phyloP scores from a whole-genome alignment of 345 rosid species.

The Corchorus olitorius region DNA sequence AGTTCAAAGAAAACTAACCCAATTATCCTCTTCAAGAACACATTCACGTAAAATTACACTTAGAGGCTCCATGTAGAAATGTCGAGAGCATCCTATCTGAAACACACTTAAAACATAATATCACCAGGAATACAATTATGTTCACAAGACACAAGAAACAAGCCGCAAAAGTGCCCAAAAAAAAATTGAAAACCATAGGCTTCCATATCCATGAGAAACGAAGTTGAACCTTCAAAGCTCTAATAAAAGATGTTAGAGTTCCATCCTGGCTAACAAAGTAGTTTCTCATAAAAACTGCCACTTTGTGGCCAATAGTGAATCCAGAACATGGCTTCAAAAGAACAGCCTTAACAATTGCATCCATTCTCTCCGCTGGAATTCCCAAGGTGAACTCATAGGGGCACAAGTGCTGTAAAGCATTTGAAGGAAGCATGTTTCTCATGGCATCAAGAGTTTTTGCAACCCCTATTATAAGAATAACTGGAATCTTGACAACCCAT shows the following conservation, averaged over 20 bases:
- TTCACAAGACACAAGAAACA: slow-evolving; percentile 14
- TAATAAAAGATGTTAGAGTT: slow-evolving; percentile 76
- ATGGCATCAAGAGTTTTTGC: slow-evolving; percentile 81
- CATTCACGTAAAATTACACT: slow-evolving; percentile 60
- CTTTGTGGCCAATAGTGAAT: slow-evolving; percentile 71
- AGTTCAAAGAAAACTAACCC: slow-evolving; percentile 44
- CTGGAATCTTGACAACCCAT: slow-evolving; percentile 85
- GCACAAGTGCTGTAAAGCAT: slow-evolving; percentile 60
- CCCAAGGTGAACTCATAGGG: slow-evolving; percentile 73
- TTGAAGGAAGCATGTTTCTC: slow-evolving; percentile 60
- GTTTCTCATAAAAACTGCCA: slow-evolving; percentile 72
- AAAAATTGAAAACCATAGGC: neutral
- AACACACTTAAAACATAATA: slow-evolving; percentile 26
- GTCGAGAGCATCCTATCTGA: slow-evolving; percentile 90
- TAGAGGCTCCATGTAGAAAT: slow-evolving; percentile 71
- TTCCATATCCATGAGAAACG: slow-evolving; percentile 10
- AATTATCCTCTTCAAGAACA: slow-evolving; percentile 45
- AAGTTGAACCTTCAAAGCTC: slow-evolving; percentile 85
- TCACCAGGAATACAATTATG: slow-evolving; percentile 13
- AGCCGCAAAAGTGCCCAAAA: neutral
- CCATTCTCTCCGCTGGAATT: slow-evolving; percentile 81
- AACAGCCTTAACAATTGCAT: slow-evolving; percentile 78
- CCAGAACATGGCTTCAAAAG: slow-evolving; percentile 74
- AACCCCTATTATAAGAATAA: slow-evolving; percentile 77
- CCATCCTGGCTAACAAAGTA: slow-evolving; percentile 86